Evolutionary conservation across 495 filamentous ascomycete genomes (phyloP), one percentile per base, ranked within the genome.

Genomic region (Aspergillus ostianus): DNA sequence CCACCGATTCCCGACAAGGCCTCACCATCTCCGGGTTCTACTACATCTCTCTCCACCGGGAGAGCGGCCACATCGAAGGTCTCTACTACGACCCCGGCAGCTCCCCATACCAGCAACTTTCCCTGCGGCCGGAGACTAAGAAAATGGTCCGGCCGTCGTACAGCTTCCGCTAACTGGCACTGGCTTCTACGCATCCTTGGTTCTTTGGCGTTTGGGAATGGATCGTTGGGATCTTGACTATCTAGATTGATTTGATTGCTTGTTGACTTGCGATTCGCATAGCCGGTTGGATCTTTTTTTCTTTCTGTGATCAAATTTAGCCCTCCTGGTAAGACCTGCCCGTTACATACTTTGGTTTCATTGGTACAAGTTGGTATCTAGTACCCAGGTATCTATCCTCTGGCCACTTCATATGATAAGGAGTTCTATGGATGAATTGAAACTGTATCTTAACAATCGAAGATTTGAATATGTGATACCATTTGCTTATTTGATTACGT

Each of bases 21-120:
- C 80, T 91, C 19, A 91, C 88, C 8, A 91, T 91, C 53, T 85
- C 80, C 53, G 88, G 88, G 5, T 91, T 91, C 69, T 91, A 91
- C 65, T 91, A 90, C 68, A 81, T 90, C 21, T 86, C 84, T 51
- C 69, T 91, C 56, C 72, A 79, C 52, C 77, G 88, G 46, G 75
- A 77, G 32, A 80, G 82, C 63, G 88, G 88, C 20, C 74, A 76
- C 26, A 78, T 90, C 41, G 86, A 89, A 62, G 88, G 88, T 0
- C 73, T 90, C 52, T 91, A 91, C 60, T 90, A 88, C 67, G 88
- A 91, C 66, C 87, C 88, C 6, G 77, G 80, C 60, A 89, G 87
- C 61, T 85, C 83, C 26, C 88, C 88, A 15, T 90, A 87, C 68
- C 88, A 91, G 67, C 83, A 86, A 62, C 66, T 91, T 47, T 83